phyloP scores from a whole-genome alignment of 805 yeast species.

The Lachancea sp. region DNA sequence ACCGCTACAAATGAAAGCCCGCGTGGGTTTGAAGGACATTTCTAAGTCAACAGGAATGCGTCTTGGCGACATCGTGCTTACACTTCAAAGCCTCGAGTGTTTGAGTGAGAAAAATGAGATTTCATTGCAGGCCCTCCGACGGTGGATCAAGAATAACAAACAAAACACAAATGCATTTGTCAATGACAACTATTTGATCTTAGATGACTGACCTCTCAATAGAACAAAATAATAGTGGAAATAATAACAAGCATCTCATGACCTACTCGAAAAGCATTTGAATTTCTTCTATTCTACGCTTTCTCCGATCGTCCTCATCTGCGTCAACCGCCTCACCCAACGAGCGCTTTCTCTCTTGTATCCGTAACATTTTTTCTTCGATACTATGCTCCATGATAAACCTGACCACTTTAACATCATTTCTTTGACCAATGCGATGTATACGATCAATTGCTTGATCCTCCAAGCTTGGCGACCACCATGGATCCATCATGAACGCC shows the following conservation, averaged over 20 bases:
- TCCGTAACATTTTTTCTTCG: conserved; percentile 80
- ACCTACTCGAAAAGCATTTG: conserved; percentile 51
- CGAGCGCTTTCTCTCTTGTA: conserved; percentile 78
- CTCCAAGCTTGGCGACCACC: conserved; percentile 94
- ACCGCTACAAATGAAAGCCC: conserved; percentile 23
- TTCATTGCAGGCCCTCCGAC: conserved; percentile 12
- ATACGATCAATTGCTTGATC: conserved; percentile 98
- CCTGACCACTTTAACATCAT: conserved; percentile 64
- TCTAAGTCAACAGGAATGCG: conserved; percentile 59
- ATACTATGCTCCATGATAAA: conserved; percentile 79
- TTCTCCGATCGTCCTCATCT: conserved; percentile 68
- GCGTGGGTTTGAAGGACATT: conserved; percentile 42
- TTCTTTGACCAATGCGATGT: conserved; percentile 88
- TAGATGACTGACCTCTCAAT: conserved; percentile 15
- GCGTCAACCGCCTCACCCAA: conserved; percentile 75
- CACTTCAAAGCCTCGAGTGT: conserved; percentile 52
- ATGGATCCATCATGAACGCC: conserved; percentile 91
- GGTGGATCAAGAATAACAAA: conserved; percentile 14
- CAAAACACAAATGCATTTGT: conserved; percentile 14
- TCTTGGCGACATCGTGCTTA: conserved; percentile 50
- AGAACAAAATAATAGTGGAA: background rate
- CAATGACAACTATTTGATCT: conserved; percentile 23
- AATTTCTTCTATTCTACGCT: conserved; percentile 65
- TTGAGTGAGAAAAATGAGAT: conserved; percentile 29
- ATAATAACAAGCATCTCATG: background rate